Evolutionary conservation across 2,329 filamentous ascomycete genomes (phyloP), one percentile per base, ranked within the genome.

Genomic region (Teratosphaeria gauchensis): DNA sequence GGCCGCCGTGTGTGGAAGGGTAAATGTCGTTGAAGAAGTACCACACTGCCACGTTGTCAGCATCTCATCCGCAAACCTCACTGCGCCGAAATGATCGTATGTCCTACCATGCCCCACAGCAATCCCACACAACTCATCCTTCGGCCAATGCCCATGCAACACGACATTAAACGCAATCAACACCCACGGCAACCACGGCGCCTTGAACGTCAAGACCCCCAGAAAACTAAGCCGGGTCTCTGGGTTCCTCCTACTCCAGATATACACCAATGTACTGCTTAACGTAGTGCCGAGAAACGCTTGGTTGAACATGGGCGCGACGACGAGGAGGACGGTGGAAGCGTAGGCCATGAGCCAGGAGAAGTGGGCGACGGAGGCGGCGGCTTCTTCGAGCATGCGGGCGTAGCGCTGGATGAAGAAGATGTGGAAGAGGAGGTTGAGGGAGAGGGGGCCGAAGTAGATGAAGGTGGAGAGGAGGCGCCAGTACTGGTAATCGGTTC

Each of bases 11-110:
- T 51, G 96, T 82, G 2, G 91, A 89, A 3, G 94, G 94, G 74
- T 96, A 99, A 16, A 99, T 92, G 72, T 99, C 94, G 60, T 86
- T 89, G 74, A 97, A 96, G 77, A 96, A 99, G 74, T 97, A 99
- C 88, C 92, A 97, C 48, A 97, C 82, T 82, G 55, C 31, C 19
- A 31, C 24, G 14, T 5, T 14, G 19, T 53, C 16, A 28, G n/a
- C 24, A 21, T 48, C 51, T 28, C 24, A 4, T 48, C n/a, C 9
- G 12, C 53, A 28, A 46, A 6, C 48, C 3, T 28, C 12, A 28
- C 8, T 3, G 14, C 12, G 3, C 6, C n/a, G 11, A 28, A 24
- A n/a, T 19, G 32, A 32, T 48, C 12, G 32, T 31, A 24, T 30
- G 2, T 69, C 79, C 58, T 72, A 82, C 80, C 75, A 75, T 99